Evolutionary conservation across 257 asterid species (phyloP).

Genomic region (Nicotiana obtusifolia): DNA sequence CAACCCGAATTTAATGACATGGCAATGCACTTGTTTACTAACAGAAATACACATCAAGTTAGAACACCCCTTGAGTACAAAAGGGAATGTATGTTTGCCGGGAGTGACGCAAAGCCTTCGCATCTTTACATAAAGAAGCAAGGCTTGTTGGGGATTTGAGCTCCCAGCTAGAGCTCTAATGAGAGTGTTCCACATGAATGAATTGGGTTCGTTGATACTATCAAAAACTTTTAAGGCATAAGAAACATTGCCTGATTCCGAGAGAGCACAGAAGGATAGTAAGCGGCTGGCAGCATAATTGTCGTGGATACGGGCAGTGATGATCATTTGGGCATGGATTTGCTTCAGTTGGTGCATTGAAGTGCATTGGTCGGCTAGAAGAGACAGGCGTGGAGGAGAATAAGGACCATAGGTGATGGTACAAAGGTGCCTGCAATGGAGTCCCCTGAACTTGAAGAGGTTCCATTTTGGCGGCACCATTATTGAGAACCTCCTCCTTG

Average conservation of each 20-base stretch:
- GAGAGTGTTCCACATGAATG: conserved; percentile 88
- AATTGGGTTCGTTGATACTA: conserved; percentile 34
- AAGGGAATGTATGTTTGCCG: conserved; percentile 73
- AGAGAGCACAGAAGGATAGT: conserved; percentile 67
- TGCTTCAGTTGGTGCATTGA: conserved; percentile 62
- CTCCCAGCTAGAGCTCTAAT: conserved; percentile 59
- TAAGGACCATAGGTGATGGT: conserved; percentile 10
- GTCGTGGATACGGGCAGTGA: conserved; percentile 58
- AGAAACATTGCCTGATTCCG: conserved; percentile 45
- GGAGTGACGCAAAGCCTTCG: conserved; percentile 42
- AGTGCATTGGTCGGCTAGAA: conserved; percentile 49
- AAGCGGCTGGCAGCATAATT: conserved; percentile 74
- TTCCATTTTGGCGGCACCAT: conserved; percentile 32
- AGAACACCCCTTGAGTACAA: conserved; percentile 71
- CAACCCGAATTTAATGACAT: conserved; percentile 53
- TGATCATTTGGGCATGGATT: conserved; percentile 74
- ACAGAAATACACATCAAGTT: conserved; percentile 14
- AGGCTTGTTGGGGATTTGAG: conserved; percentile 33
- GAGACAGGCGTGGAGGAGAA: conserved; percentile 25
- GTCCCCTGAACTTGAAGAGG: neutral
- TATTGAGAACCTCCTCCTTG: neutral
- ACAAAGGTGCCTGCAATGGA: conserved; percentile 21
- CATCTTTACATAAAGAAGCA: conserved; percentile 48
- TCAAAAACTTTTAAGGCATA: conserved; percentile 53
- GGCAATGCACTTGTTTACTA: conserved; percentile 54